A percentile compares a stretch with the other conserved stretches of the same genome.
phyloP scores from a whole-genome alignment of 2,329 filamentous ascomycete species.

The Alternaria sp. region DNA sequence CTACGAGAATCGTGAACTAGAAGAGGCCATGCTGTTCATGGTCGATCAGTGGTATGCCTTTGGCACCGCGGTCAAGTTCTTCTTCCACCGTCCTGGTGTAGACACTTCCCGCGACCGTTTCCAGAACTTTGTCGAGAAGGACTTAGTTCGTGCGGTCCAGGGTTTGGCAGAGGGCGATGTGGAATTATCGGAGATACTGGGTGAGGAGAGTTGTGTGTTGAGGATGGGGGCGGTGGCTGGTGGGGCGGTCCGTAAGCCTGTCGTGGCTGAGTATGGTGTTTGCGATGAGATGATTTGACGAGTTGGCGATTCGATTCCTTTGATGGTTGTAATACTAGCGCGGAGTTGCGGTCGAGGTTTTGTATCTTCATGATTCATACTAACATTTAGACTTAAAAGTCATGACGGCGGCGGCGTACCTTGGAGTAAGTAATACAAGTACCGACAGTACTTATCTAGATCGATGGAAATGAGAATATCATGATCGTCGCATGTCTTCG shows the following conservation, averaged over 20 bases:
- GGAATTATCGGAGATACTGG: constrained; percentile 5
- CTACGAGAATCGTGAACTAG: not conserved
- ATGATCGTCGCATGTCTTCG: not conserved
- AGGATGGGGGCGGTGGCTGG: not conserved
- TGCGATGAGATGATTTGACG: not conserved
- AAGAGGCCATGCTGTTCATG: not conserved
- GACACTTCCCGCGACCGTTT: not conserved
- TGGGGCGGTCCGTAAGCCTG: not conserved
- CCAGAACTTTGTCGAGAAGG: constrained; percentile 2
- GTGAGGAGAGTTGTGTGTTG: constrained; percentile 5
- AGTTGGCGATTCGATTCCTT: not conserved
- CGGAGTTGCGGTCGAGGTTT: not conserved
- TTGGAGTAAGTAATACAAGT: not conserved
- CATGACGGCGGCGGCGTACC: too few relatives aligned
- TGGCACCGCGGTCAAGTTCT: constrained; percentile 6
- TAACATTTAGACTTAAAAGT: not conserved
- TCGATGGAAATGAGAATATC: not conserved
- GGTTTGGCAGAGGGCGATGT: not conserved
- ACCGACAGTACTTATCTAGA: not conserved
- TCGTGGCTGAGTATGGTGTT: not conserved
- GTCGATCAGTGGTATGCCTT: not conserved
- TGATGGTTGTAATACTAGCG: not conserved
- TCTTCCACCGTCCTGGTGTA: not conserved
- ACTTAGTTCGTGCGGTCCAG: not conserved
- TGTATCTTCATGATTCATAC: not conserved